phyloP scores from a whole-genome alignment of 352 stramenopile species.

The Phytophthora pistaciae region DNA sequence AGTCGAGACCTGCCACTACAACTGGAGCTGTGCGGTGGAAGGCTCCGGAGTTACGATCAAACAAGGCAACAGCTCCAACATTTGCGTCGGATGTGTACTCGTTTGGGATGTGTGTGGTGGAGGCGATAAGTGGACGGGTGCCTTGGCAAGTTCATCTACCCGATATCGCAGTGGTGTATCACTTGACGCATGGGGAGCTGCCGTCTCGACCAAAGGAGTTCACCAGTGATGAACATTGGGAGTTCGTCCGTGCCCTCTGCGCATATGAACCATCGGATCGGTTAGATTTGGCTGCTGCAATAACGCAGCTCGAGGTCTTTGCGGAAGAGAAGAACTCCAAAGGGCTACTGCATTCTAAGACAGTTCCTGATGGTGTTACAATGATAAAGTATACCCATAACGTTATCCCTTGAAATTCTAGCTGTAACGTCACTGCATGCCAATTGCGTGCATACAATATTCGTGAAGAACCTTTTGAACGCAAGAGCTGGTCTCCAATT shows the following conservation, averaged over 20 bases:
- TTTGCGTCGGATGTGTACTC: constrained; percentile 19
- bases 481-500: too few species aligned
- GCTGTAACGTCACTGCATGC: too few species aligned
- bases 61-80: not conserved
- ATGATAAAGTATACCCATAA: too few species aligned
- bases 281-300: not conserved
- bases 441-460: too few species aligned
- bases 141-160: constrained; percentile 6
- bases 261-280: constrained; percentile 6
- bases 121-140: constrained; percentile 5
- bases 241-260: constrained; percentile 2
- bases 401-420: too few species aligned
- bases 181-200: constrained; percentile 2
- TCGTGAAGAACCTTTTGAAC: too few species aligned
- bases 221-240: constrained; percentile 6
- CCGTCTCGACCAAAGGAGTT: constrained; percentile 6
- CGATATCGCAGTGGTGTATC: not conserved
- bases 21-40: constrained; percentile 14
- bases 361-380: too few species aligned
- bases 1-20: not conserved
- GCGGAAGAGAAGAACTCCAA: too few species aligned
- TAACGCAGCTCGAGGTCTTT: not conserved
- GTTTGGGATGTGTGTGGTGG: constrained; percentile 18
- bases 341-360: too few species aligned
- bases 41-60: constrained; percentile 5